Percentiles rank a stretch among this genome's conserved stretches.
These are phyloP conservation scores for Solanum gracilifrons DNA, from an alignment of 257 asterid genomes.

Conservation along the genomic window DNA sequence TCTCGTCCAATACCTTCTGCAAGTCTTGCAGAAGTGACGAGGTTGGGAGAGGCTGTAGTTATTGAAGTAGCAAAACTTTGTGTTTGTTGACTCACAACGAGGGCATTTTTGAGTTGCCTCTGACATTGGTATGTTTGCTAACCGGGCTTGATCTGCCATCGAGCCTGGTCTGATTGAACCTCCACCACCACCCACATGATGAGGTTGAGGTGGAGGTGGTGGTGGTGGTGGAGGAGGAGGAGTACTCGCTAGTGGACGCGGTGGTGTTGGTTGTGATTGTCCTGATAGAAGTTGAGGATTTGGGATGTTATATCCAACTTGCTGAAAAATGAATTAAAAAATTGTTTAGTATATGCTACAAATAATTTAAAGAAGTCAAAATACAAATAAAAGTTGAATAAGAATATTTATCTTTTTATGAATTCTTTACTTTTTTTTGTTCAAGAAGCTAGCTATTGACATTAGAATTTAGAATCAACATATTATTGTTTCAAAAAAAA, in stretches of 20 bases:
- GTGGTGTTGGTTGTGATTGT: constrained; percentile 8
- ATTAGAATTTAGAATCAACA: constrained; percentile 18
- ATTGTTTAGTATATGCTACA: constrained; percentile 33
- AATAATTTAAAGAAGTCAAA: constrained; percentile 14
- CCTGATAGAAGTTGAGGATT: constrained; percentile 32
- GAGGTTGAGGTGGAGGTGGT: constrained; percentile 16
- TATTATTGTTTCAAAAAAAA: neutral
- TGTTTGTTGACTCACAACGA: constrained; percentile 81
- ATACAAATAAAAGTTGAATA: neutral
- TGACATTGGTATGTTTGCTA: constrained; percentile 76
- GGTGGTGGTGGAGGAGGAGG: constrained; percentile 2
- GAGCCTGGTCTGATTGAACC: constrained; percentile 73
- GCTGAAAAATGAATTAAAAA: constrained; percentile 6
- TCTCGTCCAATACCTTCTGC: constrained; percentile 85
- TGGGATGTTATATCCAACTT: constrained; percentile 32
- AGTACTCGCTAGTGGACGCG: neutral
- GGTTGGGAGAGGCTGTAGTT: constrained; percentile 92
- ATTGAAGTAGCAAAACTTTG: constrained; percentile 88
- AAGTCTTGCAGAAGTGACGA: constrained; percentile 91
- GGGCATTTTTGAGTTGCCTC: constrained; percentile 80
- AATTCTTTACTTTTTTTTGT: constrained; percentile 27
- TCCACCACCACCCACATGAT: constrained; percentile 20
- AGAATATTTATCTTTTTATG: constrained; percentile 42
- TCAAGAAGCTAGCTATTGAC: constrained; percentile 48
- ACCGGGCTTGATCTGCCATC: constrained; percentile 85